Evolutionary conservation across 2,329 filamentous ascomycete species (phyloP), one percentile per base, ranked within the genome.

Genomic region (Scytalidium lignicola): DNA sequence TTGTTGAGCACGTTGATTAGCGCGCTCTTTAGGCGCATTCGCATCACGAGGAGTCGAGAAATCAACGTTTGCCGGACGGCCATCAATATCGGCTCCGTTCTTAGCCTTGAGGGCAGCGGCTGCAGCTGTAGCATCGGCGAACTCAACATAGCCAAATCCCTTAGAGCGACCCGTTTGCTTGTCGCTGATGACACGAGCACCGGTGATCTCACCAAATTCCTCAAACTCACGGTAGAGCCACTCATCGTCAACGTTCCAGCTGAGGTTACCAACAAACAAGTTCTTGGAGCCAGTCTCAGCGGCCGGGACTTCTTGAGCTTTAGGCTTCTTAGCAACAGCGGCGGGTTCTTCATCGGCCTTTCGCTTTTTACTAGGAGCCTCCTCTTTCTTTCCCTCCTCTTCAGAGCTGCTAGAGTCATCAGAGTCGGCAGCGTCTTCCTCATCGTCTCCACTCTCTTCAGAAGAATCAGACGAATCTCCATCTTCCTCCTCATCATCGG

Each of bases 61-160:
- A 73, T 89, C 85, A 55, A 88, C 74, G 68, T 86, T 87, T 63
- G 87, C 73, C 56, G 73, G 65, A 63, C 85, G 84, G 55, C 80
- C 80, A 62, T 88, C 85, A 51, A 88, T 71, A 54, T 84, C 75
- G 51, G 74, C 65, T 58, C 77, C 82, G 62, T 84, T 78, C 79
- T 82, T 86, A 57, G 75, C 79, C 54, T 76, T 75, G 58, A 82
- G 74, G 56, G 85, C 85, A 62, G 79, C 80, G 54, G 76, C 76
- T 41, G 84, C 84, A 65, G 80, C 75, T 29, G 74, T 74, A 57
- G 75, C 71, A 55, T 74, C 76, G 64, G 70, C 70, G 67, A 83
- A 89, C 68, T 88, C 85, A 58, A 88, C 83, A 64, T 88, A 89
- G 50, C 85, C 85, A 67, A 86, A 88, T 54, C 82, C 85, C 72